phyloP scores from a whole-genome alignment of 2,329 filamentous ascomycete genomes.

The Lecanicillium sp. region DNA sequence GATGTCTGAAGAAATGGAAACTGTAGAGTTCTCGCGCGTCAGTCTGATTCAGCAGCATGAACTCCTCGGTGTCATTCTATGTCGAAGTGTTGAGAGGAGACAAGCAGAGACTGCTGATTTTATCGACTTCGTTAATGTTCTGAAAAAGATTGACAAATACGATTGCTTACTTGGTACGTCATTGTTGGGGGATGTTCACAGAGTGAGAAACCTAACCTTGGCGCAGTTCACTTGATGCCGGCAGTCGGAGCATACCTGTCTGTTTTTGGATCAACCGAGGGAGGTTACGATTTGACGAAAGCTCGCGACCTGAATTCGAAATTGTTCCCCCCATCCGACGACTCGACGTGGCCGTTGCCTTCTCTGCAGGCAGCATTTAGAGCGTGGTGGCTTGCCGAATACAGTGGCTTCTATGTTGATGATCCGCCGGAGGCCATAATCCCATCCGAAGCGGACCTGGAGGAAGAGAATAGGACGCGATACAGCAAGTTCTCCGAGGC shows the following conservation, averaged over 20 bases:
- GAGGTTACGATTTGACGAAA: constrained; percentile 57
- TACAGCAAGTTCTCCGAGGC: constrained; percentile 68
- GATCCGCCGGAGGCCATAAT: constrained; percentile 53
- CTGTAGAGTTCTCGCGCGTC: constrained; percentile 69
- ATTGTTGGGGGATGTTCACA: constrained; percentile 5
- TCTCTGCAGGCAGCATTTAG: constrained; percentile 72
- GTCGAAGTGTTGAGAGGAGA: constrained; percentile 68
- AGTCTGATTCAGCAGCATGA: constrained; percentile 89
- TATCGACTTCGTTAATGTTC: constrained; percentile 56
- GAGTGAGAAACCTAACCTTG: constrained; percentile 8
- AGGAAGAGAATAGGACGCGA: constrained; percentile 62
- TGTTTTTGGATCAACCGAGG: constrained; percentile 70
- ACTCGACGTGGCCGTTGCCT: constrained; percentile 62
- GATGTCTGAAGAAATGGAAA: constrained; percentile 61
- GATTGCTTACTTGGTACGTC: constrained; percentile 51
- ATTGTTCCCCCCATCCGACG: constrained; percentile 59
- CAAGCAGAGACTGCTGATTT: constrained; percentile 68
- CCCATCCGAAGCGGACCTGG: constrained; percentile 53
- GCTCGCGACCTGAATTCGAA: constrained; percentile 63
- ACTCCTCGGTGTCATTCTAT: constrained; percentile 71
- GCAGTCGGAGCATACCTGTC: constrained; percentile 69
- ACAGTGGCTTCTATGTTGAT: constrained; percentile 83
- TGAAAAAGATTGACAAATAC: constrained; percentile 69
- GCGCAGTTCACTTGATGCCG: constrained; percentile 72
- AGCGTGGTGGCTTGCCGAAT: constrained; percentile 87